Conservation (phyloP, 805 yeast genomes). For the Schwanniomyces yamadae region DNA sequence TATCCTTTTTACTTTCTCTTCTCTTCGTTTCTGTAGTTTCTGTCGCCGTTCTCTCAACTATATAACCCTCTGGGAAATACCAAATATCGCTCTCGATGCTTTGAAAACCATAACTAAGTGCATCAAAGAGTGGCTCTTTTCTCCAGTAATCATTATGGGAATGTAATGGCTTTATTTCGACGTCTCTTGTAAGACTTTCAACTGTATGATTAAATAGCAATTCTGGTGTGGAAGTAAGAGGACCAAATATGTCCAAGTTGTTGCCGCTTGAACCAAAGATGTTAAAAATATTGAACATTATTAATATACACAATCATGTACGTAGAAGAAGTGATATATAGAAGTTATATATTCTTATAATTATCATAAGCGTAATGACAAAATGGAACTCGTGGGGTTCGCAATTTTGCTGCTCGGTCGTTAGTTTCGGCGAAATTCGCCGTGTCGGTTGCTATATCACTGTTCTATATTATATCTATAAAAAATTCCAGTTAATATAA, state of each 20-base stretch:
- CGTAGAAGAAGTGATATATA: too few species aligned
- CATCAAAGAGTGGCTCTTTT: conserved; percentile 55
- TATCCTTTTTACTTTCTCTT: conserved; percentile 7
- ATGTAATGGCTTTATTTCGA: conserved; percentile 48
- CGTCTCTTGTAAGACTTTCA: conserved; percentile 34
- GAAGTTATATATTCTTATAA: too few species aligned
- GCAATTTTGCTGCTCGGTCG: background rate
- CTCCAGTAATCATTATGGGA: conserved; percentile 76
- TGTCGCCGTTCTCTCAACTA: conserved; percentile 26
- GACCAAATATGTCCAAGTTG: background rate
- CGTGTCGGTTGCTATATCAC: too few species aligned
- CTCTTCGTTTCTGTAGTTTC: conserved; percentile 18
- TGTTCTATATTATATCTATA: too few species aligned
- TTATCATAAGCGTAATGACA: too few species aligned
- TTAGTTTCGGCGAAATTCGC: conserved; percentile 1
- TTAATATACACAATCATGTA: background rate
- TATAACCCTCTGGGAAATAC: conserved; percentile 39
- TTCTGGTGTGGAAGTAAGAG: conserved; percentile 14
- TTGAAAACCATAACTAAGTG: conserved; percentile 51
- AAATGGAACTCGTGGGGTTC: too few species aligned
- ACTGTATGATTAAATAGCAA: conserved; percentile 19
- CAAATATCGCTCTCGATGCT: conserved; percentile 71
- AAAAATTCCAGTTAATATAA: too few species aligned
- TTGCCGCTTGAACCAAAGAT: conserved; percentile 5
- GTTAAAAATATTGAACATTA: conserved; percentile 17